These are phyloP conservation scores for Sporothrix dimorphospora DNA, from an alignment of 2,329 filamentous ascomycete genomes.

Conservation along the genomic window DNA sequence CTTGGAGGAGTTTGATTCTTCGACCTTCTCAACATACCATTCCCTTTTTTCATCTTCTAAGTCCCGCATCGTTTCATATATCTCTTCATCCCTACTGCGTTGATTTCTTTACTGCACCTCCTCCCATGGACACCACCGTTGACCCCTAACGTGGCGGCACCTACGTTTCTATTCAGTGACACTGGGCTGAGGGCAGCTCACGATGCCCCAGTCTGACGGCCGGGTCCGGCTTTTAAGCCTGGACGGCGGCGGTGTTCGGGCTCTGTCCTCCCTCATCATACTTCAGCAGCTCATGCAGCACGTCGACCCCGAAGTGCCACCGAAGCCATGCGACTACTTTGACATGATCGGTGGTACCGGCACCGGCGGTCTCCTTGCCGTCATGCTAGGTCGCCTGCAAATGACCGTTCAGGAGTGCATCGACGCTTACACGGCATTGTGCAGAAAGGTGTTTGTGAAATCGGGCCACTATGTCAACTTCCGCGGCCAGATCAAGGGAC, in stretches of 20 bases:
- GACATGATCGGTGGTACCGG: conserved; percentile 22
- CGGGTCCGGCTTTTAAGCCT: conserved; percentile 37
- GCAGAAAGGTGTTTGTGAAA: conserved; percentile 34
- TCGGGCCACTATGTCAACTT: conserved; percentile 32
- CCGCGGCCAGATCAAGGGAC: conserved; percentile 33
- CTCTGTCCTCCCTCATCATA: conserved; percentile 43
- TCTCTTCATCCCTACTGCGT: too few relatives aligned
- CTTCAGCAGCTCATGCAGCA: conserved; percentile 40
- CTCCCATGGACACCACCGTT: too few relatives aligned
- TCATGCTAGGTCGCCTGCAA: conserved; percentile 28
- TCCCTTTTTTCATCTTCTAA: too few relatives aligned
- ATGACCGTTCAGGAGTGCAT: conserved; percentile 29
- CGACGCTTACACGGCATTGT: conserved; percentile 9
- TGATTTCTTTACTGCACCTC: too few relatives aligned
- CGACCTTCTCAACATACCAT: too few relatives aligned
- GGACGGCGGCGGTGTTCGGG: conserved; percentile 44
- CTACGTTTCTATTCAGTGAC: too few relatives aligned
- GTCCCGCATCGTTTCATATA: too few relatives aligned
- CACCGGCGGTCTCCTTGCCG: conserved; percentile 30
- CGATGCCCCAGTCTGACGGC: not conserved
- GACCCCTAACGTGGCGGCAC: too few relatives aligned
- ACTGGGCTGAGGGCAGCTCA: not conserved
- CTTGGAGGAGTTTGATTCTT: too few relatives aligned
- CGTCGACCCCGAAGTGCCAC: conserved; percentile 35
- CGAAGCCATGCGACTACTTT: not conserved